Evolutionary conservation across 2,329 filamentous ascomycete species (phyloP), one percentile per base, ranked within the genome.

Genomic region (Ceratocystiopsis sp.): DNA sequence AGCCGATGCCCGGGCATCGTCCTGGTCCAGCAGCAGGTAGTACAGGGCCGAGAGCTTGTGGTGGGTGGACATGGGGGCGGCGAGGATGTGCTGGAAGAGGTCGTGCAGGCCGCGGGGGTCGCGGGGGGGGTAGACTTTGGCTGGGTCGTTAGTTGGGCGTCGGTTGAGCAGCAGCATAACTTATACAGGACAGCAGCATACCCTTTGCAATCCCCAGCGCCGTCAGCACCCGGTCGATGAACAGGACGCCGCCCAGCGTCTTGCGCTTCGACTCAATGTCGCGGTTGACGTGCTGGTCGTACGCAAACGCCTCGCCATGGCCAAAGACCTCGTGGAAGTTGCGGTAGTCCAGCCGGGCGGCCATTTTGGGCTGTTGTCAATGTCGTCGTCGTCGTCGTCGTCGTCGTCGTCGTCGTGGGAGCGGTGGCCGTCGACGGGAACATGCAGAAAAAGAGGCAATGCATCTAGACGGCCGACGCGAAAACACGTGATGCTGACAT

Each of bases 1-100:
- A 8, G 21, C 21, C 29, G 50, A 43, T 17, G 67, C 65, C 42
- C 70, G 65, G 25, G 63, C 59, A 35, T 65, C 60, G 53, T 80
- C 73, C 55, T 80, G 73, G 57, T 93, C 84, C 54, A 84, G 78
- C 3, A 93, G 69, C 35, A 93, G 65, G 58, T 93, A 93, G 66
- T 84, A 93, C 49, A 93, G 67, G 40, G 91, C 70, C 16, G 84
- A 84, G 50, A 86, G 75, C 58, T 87, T 87, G 62, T 87, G 79
- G 58, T 87, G 80, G 43, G 74, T 68, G 9, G 79, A 72, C 51
- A 80, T 75, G 40, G 64, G 65, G 43, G 64, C 73, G 21, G 75
- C 68, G 57, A 78, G 71, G 49, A 93, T 78, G 46, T 77, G 73
- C 48, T 75, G 66, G 60, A 87, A 78, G 7, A 93, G 68, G 35